A percentile compares a stretch with the other conserved stretches of the same genome.
Conservation (phyloP, 2,329 filamentous ascomycete genomes). For the Ascochyta viciae-villosae region DNA sequence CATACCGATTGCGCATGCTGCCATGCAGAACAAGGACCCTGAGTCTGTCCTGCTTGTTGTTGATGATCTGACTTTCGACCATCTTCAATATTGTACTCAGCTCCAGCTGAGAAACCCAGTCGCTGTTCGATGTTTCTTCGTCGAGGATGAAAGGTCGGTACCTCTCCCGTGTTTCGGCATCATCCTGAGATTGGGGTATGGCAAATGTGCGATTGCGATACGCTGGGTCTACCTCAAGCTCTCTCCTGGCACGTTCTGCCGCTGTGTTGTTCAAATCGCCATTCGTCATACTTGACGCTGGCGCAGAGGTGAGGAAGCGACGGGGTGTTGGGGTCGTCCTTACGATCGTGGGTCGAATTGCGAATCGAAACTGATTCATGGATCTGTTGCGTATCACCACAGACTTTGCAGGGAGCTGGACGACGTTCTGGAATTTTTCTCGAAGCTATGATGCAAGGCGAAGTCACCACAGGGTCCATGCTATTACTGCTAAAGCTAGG, state of each 20-base stretch:
- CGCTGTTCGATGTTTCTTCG: conserved; percentile 46
- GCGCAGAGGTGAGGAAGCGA: neutral
- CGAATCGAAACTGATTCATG: conserved; percentile 5
- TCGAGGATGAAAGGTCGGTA: conserved; percentile 66
- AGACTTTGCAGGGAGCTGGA: neutral
- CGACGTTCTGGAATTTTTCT: neutral
- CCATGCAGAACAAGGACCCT: conserved; percentile 68
- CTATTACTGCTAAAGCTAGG: neutral
- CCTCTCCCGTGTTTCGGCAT: conserved; percentile 52
- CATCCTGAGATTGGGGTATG: conserved; percentile 57
- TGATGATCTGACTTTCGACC: conserved; percentile 56
- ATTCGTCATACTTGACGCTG: conserved; percentile 19
- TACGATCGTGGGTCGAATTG: neutral
- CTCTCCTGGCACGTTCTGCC: conserved; percentile 23
- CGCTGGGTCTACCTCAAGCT: conserved; percentile 20
- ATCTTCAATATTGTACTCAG: conserved; percentile 61
- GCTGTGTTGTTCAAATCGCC: conserved; percentile 38
- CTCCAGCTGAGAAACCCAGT: conserved; percentile 66
- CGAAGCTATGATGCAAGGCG: neutral
- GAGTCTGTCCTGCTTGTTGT: conserved; percentile 50
- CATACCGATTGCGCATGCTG: conserved; percentile 59
- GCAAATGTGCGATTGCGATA: conserved; percentile 48
- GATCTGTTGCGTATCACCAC: neutral
- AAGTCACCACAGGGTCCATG: conserved; percentile 1
- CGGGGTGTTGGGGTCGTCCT: conserved; percentile 1